A percentile compares a stretch with the other conserved stretches of the same genome.
These are phyloP conservation scores for Nakazawaea anatomiae DNA, from an alignment of 805 yeast species.

Conservation along the genomic window DNA sequence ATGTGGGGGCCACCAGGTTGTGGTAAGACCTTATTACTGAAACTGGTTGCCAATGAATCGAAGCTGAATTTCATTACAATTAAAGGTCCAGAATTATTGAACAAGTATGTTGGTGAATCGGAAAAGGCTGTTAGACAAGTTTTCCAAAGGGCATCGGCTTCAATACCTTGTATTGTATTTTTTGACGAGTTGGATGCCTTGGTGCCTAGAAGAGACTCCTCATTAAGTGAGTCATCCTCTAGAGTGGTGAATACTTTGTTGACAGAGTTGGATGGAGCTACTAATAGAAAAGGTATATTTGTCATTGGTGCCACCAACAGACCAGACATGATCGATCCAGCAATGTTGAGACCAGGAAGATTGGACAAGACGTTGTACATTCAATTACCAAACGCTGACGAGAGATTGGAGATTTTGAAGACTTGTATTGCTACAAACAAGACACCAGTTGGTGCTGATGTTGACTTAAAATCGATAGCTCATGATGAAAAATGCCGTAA, in stretches of 20 bases:
- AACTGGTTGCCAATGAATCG: constrained; percentile 97
- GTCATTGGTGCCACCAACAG: constrained; percentile 96
- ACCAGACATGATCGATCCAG: constrained; percentile 98
- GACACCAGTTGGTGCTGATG: constrained; percentile 65
- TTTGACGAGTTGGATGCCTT: constrained; percentile 95
- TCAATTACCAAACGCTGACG: constrained; percentile 76
- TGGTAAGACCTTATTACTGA: constrained; percentile 93
- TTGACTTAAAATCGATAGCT: constrained; percentile 59
- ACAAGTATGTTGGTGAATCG: constrained; percentile 93
- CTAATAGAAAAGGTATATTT: constrained; percentile 87
- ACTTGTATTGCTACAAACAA: constrained; percentile 68
- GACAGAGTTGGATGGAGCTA: constrained; percentile 92
- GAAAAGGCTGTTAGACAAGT: constrained; percentile 92
- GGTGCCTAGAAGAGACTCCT: constrained; percentile 88
- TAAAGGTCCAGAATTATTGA: constrained; percentile 93
- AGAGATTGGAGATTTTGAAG: constrained; percentile 73
- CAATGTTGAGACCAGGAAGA: constrained; percentile 96
- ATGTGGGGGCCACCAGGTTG: constrained; percentile 99
- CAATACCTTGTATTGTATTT: constrained; percentile 89
- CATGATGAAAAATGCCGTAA: constrained; percentile 77
- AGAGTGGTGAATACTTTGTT: constrained; percentile 91
- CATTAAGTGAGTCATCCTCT: constrained; percentile 83
- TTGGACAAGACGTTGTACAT: constrained; percentile 89
- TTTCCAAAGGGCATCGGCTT: constrained; percentile 89
- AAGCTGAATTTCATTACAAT: constrained; percentile 94